These are phyloP conservation scores for Oryza glumipatula DNA, from an alignment of 176 grass and related monocot genomes.

Conservation along the genomic window DNA sequence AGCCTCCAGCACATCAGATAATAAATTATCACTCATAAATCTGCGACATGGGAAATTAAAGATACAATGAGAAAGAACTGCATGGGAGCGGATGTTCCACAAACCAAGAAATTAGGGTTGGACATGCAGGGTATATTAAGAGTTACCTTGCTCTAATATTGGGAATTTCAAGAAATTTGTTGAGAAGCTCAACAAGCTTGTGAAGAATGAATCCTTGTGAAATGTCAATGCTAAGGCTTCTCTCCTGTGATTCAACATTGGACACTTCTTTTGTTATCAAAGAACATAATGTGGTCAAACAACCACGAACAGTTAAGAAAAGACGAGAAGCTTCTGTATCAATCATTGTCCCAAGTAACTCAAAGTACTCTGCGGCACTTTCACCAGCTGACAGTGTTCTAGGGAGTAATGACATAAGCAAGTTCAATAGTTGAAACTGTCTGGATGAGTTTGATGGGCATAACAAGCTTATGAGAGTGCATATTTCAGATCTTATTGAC, in stretches of 20 bases:
- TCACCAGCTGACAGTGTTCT: constrained; percentile 81
- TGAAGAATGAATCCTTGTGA: constrained; percentile 98
- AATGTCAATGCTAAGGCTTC: constrained; percentile 88
- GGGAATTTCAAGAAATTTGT: constrained; percentile 96
- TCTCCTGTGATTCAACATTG: constrained; percentile 96
- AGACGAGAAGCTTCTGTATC: constrained; percentile 78
- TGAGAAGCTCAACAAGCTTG: constrained; percentile 91
- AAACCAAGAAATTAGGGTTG: constrained; percentile 17
- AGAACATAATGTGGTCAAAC: constrained; percentile 72
- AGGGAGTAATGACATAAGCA: constrained; percentile 84
- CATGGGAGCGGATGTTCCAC: constrained; percentile 1
- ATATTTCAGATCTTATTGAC: constrained; percentile 97
- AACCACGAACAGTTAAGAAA: constrained; percentile 86
- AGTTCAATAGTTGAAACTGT: constrained; percentile 90
- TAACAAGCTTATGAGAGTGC: constrained; percentile 81
- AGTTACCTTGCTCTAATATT: constrained; percentile 91
- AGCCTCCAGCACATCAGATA: constrained; percentile 84
- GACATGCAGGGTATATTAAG: neutral
- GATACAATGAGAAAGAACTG: neutral
- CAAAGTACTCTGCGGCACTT: constrained; percentile 92
- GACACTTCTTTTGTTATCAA: constrained; percentile 88
- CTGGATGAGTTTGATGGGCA: constrained; percentile 82
- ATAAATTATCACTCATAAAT: constrained; percentile 86
- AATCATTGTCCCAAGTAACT: constrained; percentile 89
- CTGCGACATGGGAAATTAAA: constrained; percentile 46